Conservation (phyloP, 2,329 filamentous ascomycete genomes). For the Whalleya microplaca region DNA sequence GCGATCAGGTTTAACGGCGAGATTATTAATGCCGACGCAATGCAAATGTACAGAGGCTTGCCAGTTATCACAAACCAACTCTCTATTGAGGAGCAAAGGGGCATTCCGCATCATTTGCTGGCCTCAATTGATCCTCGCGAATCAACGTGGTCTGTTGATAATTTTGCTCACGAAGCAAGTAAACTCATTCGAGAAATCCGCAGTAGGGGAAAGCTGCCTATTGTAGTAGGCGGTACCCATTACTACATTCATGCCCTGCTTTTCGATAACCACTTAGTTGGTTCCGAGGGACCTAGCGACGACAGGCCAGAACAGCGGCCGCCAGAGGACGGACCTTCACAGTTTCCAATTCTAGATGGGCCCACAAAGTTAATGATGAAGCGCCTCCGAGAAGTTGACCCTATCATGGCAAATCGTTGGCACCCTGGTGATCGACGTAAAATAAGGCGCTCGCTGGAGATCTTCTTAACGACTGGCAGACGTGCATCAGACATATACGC, state of each 20-base stretch:
- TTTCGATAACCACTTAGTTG: conserved; percentile 73
- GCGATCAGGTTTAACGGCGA: conserved; percentile 86
- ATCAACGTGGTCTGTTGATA: conserved; percentile 80
- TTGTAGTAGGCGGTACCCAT: conserved; percentile 91
- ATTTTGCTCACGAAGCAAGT: conserved; percentile 73
- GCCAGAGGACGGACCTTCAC: conserved; percentile 43
- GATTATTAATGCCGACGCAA: conserved; percentile 95
- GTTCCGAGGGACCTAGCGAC: conserved; percentile 34
- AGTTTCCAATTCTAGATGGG: conserved; percentile 73
- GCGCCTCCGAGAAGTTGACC: conserved; percentile 79
- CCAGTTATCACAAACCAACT: conserved; percentile 98
- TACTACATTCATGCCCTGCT: conserved; percentile 92
- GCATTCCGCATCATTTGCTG: conserved; percentile 85
- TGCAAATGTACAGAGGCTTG: conserved; percentile 93
- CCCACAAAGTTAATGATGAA: conserved; percentile 72
- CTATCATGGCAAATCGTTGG: conserved; percentile 87
- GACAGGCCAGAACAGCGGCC: conserved; percentile 40
- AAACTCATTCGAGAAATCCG: conserved; percentile 77
- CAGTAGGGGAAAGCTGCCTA: conserved; percentile 76
- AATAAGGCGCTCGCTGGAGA: conserved; percentile 86
- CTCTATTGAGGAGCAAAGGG: conserved; percentile 71
- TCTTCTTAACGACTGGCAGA: conserved; percentile 81
- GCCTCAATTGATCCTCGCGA: conserved; percentile 76
- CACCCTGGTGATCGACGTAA: conserved; percentile 92
- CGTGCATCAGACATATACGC: conserved; percentile 86